Conservation (phyloP, 495 filamentous ascomycete species). For the Sordaria brevicollis region DNA sequence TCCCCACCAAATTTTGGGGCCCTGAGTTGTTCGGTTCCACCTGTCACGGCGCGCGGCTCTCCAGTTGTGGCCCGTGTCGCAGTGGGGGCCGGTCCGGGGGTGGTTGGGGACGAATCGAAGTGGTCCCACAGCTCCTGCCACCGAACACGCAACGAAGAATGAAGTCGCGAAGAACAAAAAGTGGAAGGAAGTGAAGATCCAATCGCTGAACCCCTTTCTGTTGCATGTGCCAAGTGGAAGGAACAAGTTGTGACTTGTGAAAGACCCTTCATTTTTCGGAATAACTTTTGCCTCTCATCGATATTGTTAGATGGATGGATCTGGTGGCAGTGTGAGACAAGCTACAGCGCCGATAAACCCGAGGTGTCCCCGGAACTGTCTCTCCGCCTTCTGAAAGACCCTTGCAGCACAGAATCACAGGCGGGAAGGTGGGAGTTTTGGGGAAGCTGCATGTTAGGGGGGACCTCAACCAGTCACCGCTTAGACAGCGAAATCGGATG, state of each 20-base stretch:
- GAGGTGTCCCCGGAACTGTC: neutral
- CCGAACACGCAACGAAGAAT: neutral
- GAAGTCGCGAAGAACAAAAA: neutral
- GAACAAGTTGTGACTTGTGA: too few species aligned
- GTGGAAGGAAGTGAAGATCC: neutral
- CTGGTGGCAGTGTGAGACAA: neutral
- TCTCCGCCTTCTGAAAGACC: neutral
- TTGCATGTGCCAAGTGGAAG: neutral
- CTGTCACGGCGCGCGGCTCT: neutral
- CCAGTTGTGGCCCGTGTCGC: neutral
- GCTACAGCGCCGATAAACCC: neutral
- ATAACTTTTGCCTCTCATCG: neutral
- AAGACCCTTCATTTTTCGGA: neutral
- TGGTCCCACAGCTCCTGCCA: neutral
- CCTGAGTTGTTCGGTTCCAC: neutral
- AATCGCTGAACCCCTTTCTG: neutral
- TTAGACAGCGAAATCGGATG: neutral
- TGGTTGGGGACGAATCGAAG: neutral
- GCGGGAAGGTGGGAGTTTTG: neutral
- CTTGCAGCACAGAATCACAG: neutral
- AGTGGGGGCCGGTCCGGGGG: neutral
- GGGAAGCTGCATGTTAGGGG: neutral
- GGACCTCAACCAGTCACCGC: neutral
- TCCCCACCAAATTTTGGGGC: neutral
- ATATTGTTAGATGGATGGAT: neutral